phyloP scores from a whole-genome alignment of 2,329 filamentous ascomycete genomes.

The Colletotrichum tofieldiae region DNA sequence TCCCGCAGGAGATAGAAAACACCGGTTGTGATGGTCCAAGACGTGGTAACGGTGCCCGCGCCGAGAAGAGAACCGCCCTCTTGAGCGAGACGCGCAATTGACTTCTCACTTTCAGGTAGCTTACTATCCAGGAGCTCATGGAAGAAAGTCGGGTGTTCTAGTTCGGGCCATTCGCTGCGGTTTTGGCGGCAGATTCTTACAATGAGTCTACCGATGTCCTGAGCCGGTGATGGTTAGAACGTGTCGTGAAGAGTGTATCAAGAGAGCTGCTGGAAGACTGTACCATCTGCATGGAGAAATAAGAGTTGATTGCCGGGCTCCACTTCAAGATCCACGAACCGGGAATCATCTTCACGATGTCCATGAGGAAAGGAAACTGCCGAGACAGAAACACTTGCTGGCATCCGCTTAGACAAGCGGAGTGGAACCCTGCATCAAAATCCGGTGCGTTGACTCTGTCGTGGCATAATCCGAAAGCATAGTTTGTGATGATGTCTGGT shows the following conservation, averaged over 20 bases:
- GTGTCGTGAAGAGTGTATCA: neutral
- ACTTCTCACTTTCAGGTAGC: slow-evolving; percentile 54
- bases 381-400: slow-evolving; percentile 3
- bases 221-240: no score
- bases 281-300: slow-evolving; percentile 3
- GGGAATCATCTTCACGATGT: slow-evolving; percentile 7
- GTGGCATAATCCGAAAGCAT: neutral
- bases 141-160: slow-evolving; percentile 50
- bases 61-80: slow-evolving; percentile 52
- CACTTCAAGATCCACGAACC: slow-evolving; percentile 1
- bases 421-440: slow-evolving; percentile 1
- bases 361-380: slow-evolving; percentile 4
- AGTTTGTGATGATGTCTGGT: slow-evolving; percentile 4
- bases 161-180: slow-evolving; percentile 8
- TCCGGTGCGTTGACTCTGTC: slow-evolving; percentile 4
- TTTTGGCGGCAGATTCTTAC: slow-evolving; percentile 1
- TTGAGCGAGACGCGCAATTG: slow-evolving; percentile 48
- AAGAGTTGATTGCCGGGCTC: slow-evolving; percentile 2
- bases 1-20: slow-evolving; percentile 55
- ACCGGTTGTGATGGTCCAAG: slow-evolving; percentile 52
- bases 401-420: neutral
- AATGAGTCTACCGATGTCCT: slow-evolving; percentile 3
- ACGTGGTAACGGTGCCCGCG: slow-evolving; percentile 58
- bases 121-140: slow-evolving; percentile 49
- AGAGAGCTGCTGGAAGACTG: neutral